Conservation (phyloP, 768 basidiomycete genomes). For the Hericium coralloides region DNA sequence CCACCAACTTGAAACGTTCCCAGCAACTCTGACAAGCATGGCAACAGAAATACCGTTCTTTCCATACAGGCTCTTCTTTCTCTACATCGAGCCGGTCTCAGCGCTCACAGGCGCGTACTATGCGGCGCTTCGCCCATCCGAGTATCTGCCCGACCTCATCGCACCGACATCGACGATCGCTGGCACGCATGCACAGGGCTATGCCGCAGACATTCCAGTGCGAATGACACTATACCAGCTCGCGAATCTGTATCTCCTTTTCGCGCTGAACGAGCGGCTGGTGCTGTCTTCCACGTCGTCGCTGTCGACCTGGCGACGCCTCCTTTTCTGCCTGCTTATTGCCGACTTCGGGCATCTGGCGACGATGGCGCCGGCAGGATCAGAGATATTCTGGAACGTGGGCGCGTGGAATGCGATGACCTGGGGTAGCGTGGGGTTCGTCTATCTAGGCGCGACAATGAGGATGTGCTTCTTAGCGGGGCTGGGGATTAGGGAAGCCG, state of each 20-base stretch:
- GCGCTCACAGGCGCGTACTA: slow-evolving; percentile 41
- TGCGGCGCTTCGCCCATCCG: slow-evolving; percentile 29
- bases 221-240: slow-evolving; percentile 37
- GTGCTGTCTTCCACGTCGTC: slow-evolving; percentile 36
- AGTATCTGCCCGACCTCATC: slow-evolving; percentile 31
- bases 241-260: slow-evolving; percentile 41
- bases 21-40: neutral
- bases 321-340: slow-evolving; percentile 35
- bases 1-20: neutral
- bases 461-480: slow-evolving; percentile 32
- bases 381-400: slow-evolving; percentile 33
- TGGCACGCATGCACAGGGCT: neutral
- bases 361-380: slow-evolving; percentile 35
- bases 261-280: slow-evolving; percentile 41
- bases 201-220: slow-evolving; percentile 20
- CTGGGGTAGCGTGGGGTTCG: slow-evolving; percentile 47
- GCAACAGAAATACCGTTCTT: slow-evolving; percentile 8
- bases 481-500: slow-evolving; percentile 20
- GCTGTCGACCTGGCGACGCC: slow-evolving; percentile 31
- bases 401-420: slow-evolving; percentile 44
- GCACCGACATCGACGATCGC: slow-evolving; percentile 5
- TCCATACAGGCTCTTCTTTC: slow-evolving; percentile 38
- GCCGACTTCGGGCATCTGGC: slow-evolving; percentile 42
- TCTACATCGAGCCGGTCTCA: slow-evolving; percentile 43
- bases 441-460: slow-evolving; percentile 37